phyloP scores from a whole-genome alignment of 1,284 basidiomycete species.

The Phellinidium pouzarii region DNA sequence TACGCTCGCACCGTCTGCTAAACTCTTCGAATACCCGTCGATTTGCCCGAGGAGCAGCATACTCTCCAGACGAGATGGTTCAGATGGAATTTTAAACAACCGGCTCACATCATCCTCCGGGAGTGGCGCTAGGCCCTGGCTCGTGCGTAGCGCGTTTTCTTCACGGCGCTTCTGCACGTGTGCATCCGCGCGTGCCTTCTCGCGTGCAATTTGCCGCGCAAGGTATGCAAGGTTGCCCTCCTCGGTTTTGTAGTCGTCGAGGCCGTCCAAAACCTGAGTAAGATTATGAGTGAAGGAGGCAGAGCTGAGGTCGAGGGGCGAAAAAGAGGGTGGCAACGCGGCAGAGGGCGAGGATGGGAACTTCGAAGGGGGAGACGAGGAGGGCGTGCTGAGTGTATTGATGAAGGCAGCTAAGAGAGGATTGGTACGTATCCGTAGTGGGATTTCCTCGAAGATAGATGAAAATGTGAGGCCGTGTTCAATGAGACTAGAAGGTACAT shows the following conservation, averaged over 20 bases:
- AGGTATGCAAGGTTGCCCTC: slow-evolving; percentile 93
- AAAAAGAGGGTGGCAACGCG: slow-evolving; percentile 47
- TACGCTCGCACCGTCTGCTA: slow-evolving; percentile 66
- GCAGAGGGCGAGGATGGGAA: slow-evolving; percentile 26
- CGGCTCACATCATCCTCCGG: slow-evolving; percentile 81
- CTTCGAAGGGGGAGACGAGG: slow-evolving; percentile 26
- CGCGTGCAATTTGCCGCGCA: slow-evolving; percentile 85
- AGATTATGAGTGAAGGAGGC: slow-evolving; percentile 60
- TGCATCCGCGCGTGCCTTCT: slow-evolving; percentile 77
- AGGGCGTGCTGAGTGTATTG: slow-evolving; percentile 25
- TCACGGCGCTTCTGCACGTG: slow-evolving; percentile 82
- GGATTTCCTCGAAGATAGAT: slow-evolving; percentile 85
- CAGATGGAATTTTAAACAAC: slow-evolving; percentile 82
- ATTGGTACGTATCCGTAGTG: slow-evolving; percentile 84
- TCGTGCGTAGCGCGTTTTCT: slow-evolving; percentile 79
- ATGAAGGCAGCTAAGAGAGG: slow-evolving; percentile 53
- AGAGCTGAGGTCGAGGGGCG: slow-evolving; percentile 55
- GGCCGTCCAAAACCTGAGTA: slow-evolving; percentile 77
- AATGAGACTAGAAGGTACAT: slow-evolving; percentile 53
- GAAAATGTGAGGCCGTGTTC: slow-evolving; percentile 86
- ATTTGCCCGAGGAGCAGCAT: slow-evolving; percentile 83
- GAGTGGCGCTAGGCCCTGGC: slow-evolving; percentile 81
- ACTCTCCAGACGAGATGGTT: slow-evolving; percentile 88
- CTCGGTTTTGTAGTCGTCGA: slow-evolving; percentile 85
- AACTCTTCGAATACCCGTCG: slow-evolving; percentile 74